Evolutionary conservation across 2,329 filamentous ascomycete genomes (phyloP), one percentile per base, ranked within the genome.

Genomic region (Colletotrichum magnum): DNA sequence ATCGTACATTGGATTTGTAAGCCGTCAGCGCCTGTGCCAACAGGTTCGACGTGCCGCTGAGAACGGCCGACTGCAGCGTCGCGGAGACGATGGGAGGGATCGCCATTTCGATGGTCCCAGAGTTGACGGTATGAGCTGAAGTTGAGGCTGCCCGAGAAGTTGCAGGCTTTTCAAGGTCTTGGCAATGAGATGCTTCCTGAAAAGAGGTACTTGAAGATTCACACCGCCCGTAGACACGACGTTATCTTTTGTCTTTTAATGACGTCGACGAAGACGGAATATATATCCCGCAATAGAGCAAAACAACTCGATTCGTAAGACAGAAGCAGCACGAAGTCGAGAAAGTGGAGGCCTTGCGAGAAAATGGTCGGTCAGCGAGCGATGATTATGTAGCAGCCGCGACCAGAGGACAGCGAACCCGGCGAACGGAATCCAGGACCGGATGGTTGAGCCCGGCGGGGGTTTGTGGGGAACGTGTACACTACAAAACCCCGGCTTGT

Each of bases 21-120:
- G 90, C 87, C 7, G 86, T 86, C 69, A 96, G 87, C 66, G 85
- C 81, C 79, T 96, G 94, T 10, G 93, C 93, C 56, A 95, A 80
- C 28, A 94, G 77, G 76, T 94, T 94, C 70, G 93, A 93, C 16
- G 90, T 82, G 58, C 88, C 88, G 71, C 87, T 89, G 43, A 95
- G 85, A 39, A 89, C 76, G 24, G 88, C 88, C 21, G 90, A 88
- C 81, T 95, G 92, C 58, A 92, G 74, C 5, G 89, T 92, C 39
- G 89, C 88, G 59, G 79, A 84, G 28, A 90, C 77, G 52, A 93
- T 85, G 5, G 89, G 86, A 2, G 88, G 82, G 6, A 80, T 71
- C 71, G 77, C 76, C 79, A 82, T 82, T 47, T n/a, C 16, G 56
- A 36, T n/a, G 45, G 24, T 53, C 28, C 26, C 51, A 53, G 2